Evolutionary conservation across 306 rosid species (phyloP).

Genomic region (Vigna reflexopilosa): DNA sequence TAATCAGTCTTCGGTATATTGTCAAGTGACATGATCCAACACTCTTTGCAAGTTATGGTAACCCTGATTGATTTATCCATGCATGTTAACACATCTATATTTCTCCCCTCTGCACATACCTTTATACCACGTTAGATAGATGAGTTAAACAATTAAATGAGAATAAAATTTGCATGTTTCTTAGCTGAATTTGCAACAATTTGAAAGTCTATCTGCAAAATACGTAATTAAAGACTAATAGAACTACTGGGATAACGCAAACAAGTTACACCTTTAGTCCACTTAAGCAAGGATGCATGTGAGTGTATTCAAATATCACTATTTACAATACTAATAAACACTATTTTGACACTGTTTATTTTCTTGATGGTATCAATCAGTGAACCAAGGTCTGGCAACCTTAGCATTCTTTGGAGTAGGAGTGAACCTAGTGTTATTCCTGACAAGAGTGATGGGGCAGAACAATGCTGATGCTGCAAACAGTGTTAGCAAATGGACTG

Average conservation of each 20-base stretch:
- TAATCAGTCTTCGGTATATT: not conserved
- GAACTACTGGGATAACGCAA: not conserved
- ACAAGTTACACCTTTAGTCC: too few species aligned
- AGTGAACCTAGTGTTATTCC: conserved; percentile 63
- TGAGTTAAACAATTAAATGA: not conserved
- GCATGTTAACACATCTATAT: not conserved
- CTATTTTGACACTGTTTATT: conserved; percentile 23
- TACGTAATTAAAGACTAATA: not conserved
- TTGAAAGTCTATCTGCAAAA: not conserved
- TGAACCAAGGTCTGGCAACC: conserved; percentile 67
- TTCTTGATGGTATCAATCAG: conserved; percentile 43
- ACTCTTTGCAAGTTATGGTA: not conserved
- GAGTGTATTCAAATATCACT: not conserved
- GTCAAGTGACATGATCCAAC: conserved; percentile 6
- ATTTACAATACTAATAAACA: not conserved
- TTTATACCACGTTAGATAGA: not conserved
- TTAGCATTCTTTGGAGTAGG: conserved; percentile 67
- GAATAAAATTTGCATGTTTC: not conserved
- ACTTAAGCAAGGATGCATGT: not conserved
- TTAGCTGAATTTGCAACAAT: not conserved
- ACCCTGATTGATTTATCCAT: conserved; percentile 21
- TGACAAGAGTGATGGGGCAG: conserved; percentile 59
- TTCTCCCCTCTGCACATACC: not conserved
- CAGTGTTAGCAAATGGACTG: conserved; percentile 63
- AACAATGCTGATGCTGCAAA: conserved; percentile 67